Conservation (phyloP, 257 asterid species). For the Penstemon newberryi region DNA sequence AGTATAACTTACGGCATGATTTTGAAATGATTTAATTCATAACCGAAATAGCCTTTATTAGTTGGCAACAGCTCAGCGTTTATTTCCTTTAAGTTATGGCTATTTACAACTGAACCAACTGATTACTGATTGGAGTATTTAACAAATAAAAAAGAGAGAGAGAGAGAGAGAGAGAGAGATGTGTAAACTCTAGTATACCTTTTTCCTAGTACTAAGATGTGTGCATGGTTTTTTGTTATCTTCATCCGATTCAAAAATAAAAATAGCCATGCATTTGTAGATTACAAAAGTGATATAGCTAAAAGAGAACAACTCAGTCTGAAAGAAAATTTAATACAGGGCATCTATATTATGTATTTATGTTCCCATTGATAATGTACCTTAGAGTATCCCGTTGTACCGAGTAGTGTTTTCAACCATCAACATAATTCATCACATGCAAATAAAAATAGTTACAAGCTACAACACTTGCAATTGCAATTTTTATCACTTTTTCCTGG, state of each 20-base stretch:
- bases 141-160: no score
- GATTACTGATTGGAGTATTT: no score
- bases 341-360: neutral
- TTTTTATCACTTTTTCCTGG: neutral
- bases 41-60: no score
- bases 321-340: neutral
- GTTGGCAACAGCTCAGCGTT: no score
- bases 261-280: neutral
- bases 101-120: no score
- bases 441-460: neutral
- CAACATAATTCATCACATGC: neutral
- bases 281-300: neutral
- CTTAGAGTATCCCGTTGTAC: neutral
- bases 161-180: neutral
- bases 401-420: constrained; percentile 2
- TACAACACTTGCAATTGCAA: constrained; percentile 1
- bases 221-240: neutral
- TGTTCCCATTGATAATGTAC: neutral
- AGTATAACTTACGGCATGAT: no score
- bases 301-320: no score
- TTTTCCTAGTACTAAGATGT: neutral
- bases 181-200: constrained; percentile 8
- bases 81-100: no score
- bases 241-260: neutral
- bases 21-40: no score